Evolutionary conservation across 345 rosid genomes (phyloP), one percentile per base, ranked within the genome.

Genomic region (Hibiscus trionum): DNA sequence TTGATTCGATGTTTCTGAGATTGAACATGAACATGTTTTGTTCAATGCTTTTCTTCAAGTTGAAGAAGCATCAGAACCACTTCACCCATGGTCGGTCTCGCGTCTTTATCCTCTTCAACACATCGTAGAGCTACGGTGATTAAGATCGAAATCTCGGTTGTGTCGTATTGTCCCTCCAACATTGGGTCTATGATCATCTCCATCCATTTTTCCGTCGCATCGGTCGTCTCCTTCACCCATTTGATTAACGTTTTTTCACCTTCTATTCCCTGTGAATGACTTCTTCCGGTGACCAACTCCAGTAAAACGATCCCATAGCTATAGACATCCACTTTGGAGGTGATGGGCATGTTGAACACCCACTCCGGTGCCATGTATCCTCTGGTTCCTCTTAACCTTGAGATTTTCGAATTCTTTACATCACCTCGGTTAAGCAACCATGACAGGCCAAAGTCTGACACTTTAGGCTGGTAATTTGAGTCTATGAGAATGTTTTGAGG

Each of bases 241-340:
- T 37, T 37, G 4, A 64, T 21, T 21, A 37, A 17, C 16, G 49
- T 17, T 37, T 24, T 39, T 57, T 69, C 66, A 49, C 31, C 50
- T 7, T 19, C 50, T 2, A 64, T 2, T 19, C 21, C 42, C 67
- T 27, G 17, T 0, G 66, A 7, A 0, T 59, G 82, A 7, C 44
- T 64, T n/a, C 62, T 39, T 15, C 80, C 77, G 0, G 81, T 77
- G 14, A 84, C 57, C 66, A 84, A 66, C 72, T 82, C 82, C 66
- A 84, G 24, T 17, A 84, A 27, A 11, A 84, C 87, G 7, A 81
- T 70, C 7, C 85, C 87, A 31, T 75, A 84, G 67, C 85, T 82
- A 2, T 84, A 84, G 9, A 84, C 82, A 62, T 84, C 87, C 0
- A 77, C 87, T 69, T 82, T 84, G 46, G 81, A 76, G 16, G 87